A percentile compares a stretch with the other conserved stretches of the same genome.
Conservation (phyloP, 2,329 filamentous ascomycete genomes). For the Neonectria hederae region DNA sequence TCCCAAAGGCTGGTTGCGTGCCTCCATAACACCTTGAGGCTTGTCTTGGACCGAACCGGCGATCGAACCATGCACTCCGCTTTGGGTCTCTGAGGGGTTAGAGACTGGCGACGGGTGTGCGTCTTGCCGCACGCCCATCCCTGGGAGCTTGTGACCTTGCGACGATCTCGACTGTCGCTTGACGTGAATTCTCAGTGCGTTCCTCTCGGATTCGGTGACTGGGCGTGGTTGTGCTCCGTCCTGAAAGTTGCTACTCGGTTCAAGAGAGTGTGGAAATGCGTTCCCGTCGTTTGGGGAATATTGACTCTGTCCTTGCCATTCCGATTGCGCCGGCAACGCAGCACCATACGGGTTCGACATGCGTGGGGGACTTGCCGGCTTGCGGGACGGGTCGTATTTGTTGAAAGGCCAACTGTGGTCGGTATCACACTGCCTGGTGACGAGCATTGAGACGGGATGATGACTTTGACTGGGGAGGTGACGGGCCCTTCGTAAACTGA, state of each 20-base stretch:
- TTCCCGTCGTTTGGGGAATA: slow-evolving; percentile 58
- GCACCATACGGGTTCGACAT: slow-evolving; percentile 67
- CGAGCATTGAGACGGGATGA: slow-evolving; percentile 54
- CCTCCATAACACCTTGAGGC: neutral
- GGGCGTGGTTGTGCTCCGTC: slow-evolving; percentile 38
- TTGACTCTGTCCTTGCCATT: slow-evolving; percentile 66
- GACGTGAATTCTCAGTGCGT: slow-evolving; percentile 71
- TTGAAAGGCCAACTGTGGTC: slow-evolving; percentile 65
- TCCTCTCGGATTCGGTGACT: slow-evolving; percentile 48
- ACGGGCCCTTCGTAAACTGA: slow-evolving; percentile 24
- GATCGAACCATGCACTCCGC: slow-evolving; percentile 5
- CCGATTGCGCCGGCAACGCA: slow-evolving; percentile 62
- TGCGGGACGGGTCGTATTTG: slow-evolving; percentile 61
- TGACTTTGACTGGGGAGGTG: slow-evolving; percentile 46
- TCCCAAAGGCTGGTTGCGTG: neutral
- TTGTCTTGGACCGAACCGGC: slow-evolving; percentile 16
- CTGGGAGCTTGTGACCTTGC: slow-evolving; percentile 49
- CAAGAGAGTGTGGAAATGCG: slow-evolving; percentile 57
- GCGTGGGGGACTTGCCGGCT: slow-evolving; percentile 57
- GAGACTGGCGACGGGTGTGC: slow-evolving; percentile 46
- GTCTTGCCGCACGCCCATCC: slow-evolving; percentile 53
- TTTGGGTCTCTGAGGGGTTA: slow-evolving; percentile 10
- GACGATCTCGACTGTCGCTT: slow-evolving; percentile 60
- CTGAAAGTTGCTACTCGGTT: slow-evolving; percentile 49
- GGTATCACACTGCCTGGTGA: slow-evolving; percentile 62